Conservation (phyloP, 768 basidiomycete species). For the Tricholoma bakamatsutake region DNA sequence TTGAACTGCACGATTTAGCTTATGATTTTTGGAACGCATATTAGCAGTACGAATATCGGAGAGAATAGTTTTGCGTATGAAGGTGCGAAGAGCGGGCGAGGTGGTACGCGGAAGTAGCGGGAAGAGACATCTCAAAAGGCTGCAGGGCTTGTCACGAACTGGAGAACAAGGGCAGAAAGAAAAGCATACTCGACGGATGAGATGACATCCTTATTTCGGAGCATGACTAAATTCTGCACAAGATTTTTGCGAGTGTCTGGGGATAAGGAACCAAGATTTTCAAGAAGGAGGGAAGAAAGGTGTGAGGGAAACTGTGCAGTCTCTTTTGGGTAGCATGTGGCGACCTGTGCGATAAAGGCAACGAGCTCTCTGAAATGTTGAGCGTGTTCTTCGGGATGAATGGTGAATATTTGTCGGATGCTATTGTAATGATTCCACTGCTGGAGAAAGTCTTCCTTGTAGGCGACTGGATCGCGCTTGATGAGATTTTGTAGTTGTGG, state of each 20-base stretch:
- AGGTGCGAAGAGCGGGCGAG: constrained; percentile 73
- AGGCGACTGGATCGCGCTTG: constrained; percentile 85
- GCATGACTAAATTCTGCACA: constrained; percentile 87
- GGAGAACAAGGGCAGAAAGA: constrained; percentile 1
- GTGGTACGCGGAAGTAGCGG: constrained; percentile 93
- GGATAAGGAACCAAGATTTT: constrained; percentile 66
- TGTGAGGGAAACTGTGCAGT: constrained; percentile 83
- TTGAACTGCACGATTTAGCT: constrained; percentile 93
- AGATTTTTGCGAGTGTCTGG: constrained; percentile 81
- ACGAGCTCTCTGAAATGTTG: constrained; percentile 84
- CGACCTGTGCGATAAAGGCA: constrained; percentile 78
- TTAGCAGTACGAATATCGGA: constrained; percentile 93
- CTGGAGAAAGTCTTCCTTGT: constrained; percentile 93
- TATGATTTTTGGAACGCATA: constrained; percentile 83
- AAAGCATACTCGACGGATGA: constrained; percentile 80
- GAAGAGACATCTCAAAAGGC: constrained; percentile 86
- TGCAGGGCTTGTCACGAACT: constrained; percentile 23
- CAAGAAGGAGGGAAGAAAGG: constrained; percentile 70
- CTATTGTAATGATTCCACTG: constrained; percentile 96
- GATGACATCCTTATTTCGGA: constrained; percentile 90
- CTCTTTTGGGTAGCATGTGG: constrained; percentile 89
- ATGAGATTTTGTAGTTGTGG: constrained; percentile 96
- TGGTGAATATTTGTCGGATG: constrained; percentile 76
- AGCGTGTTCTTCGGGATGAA: constrained; percentile 81
- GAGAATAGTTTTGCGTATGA: constrained; percentile 90